phyloP scores from a whole-genome alignment of 2,329 filamentous ascomycete genomes.

The Phaeoacremonium minimum region DNA sequence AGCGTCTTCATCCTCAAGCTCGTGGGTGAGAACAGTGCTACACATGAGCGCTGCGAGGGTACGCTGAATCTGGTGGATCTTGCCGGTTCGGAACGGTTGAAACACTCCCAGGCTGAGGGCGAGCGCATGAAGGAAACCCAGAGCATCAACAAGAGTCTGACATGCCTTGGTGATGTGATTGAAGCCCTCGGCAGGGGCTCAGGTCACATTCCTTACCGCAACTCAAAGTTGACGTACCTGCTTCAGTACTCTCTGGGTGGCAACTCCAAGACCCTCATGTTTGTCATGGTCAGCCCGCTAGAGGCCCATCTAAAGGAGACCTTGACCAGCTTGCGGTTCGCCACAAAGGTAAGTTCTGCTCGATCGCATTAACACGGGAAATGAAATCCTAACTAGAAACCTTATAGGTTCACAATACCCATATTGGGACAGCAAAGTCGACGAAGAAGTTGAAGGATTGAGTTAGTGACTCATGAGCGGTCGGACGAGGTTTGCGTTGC shows the following conservation, averaged over 20 bases:
- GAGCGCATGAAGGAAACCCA: constrained; percentile 90
- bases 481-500: not conserved
- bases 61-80: constrained; percentile 94
- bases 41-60: constrained; percentile 81
- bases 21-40: constrained; percentile 64
- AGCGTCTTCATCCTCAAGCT: constrained; percentile 93
- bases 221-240: constrained; percentile 94
- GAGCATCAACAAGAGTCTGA: constrained; percentile 93
- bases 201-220: constrained; percentile 86
- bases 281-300: constrained; percentile 94
- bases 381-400: constrained; percentile 7
- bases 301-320: constrained; percentile 90
- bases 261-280: constrained; percentile 98
- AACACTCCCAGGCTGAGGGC: constrained; percentile 81
- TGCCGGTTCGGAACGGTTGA: constrained; percentile 86
- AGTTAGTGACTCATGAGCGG: constrained; percentile 21
- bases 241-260: constrained; percentile 92
- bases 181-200: constrained; percentile 83
- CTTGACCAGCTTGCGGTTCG: constrained; percentile 90
- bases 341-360: constrained; percentile 68
- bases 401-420: constrained; percentile 73
- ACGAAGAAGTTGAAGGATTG: constrained; percentile 54
- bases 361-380: not conserved
- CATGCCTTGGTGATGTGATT: constrained; percentile 91
- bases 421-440: constrained; percentile 84